Evolutionary conservation across 176 grass and related monocot genomes (phyloP), one percentile per base, ranked within the genome.

Genomic region (Carex kokanica): DNA sequence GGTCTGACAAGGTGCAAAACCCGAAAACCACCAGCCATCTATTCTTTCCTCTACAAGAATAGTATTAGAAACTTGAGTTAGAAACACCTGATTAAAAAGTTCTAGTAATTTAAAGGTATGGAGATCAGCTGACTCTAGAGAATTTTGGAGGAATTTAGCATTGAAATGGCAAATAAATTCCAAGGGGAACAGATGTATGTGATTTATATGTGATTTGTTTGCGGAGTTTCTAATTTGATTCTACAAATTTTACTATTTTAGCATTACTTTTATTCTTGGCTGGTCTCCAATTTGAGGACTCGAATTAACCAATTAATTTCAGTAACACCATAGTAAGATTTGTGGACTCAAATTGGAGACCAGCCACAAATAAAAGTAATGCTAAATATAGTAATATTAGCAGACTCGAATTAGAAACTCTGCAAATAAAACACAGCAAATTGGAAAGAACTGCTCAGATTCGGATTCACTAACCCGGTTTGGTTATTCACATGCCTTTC

Each of bases 1-100:
- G 86, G 86, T 67, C 86, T 79, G 17, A 88, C 86, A 47, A 88
- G 86, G 60, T 88, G 86, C n/a, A 88, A 82, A 34, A 88, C 86
- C 52, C 86, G 64, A 60, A 88, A 88, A 55, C 86, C 86, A 40
- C 86, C 81, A 32, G 81, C 81, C 81, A 88, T 88, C 45, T 59
- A 24, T 52, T 17, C 10, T 23, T 78, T 78, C 5, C 24, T 24
- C 38, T 29, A 53, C 43, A 78, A 78, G 40, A 78, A 78, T 12
- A 45, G 14, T 64, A 2, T 64, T 4, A 64, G 5, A 15, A 64
- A 14, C 3, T 64, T 29, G 8, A 58, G 11, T 64, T 5, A n/a
- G n/a, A n/a, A n/a, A n/a, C n/a, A n/a, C n/a, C n/a, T n/a, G n/a
- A n/a, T n/a, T n/a, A n/a, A n/a, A n/a, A n/a, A n/a, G n/a, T n/a